phyloP scores from a whole-genome alignment of 805 yeast genomes.

The Vanderwaltozyma polyspora region DNA sequence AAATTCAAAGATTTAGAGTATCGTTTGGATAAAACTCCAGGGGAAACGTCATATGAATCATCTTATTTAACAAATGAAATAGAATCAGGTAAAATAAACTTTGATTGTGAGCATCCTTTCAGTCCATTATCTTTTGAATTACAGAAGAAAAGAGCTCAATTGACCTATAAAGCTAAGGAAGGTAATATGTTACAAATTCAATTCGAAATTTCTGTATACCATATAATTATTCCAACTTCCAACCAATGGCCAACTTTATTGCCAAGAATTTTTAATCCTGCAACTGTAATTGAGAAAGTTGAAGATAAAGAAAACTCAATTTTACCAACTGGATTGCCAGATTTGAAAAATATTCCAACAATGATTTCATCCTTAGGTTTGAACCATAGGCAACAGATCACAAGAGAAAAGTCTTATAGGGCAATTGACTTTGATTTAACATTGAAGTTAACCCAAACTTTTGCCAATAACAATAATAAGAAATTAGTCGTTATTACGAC shows the following conservation, averaged over 20 bases:
- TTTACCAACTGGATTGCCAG: not conserved
- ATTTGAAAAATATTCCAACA: constrained; percentile 6
- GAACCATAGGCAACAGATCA: constrained; percentile 4
- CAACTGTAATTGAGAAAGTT: not conserved
- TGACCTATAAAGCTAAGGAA: not conserved
- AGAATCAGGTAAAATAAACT: not conserved
- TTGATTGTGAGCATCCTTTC: not conserved
- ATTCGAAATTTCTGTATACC: not conserved
- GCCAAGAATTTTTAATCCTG: constrained; percentile 7
- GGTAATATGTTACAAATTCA: not conserved
- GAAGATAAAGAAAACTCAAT: not conserved
- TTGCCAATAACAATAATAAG: constrained; percentile 8
- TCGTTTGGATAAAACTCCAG: not conserved
- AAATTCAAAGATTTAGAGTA: constrained; percentile 1
- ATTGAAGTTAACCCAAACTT: constrained; percentile 7
- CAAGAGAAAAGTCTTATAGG: constrained; percentile 5
- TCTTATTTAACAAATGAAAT: not conserved
- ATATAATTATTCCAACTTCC: not conserved
- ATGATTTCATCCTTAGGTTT: constrained; percentile 16
- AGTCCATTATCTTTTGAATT: not conserved
- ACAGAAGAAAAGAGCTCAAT: not conserved
- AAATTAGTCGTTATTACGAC: constrained; percentile 15
- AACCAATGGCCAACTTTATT: constrained; percentile 3
- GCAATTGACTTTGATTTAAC: constrained; percentile 15
- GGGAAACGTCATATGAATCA: not conserved